Evolutionary conservation across 2,329 filamentous ascomycete species (phyloP), one percentile per base, ranked within the genome.

Genomic region (Aspergillus floridensis): DNA sequence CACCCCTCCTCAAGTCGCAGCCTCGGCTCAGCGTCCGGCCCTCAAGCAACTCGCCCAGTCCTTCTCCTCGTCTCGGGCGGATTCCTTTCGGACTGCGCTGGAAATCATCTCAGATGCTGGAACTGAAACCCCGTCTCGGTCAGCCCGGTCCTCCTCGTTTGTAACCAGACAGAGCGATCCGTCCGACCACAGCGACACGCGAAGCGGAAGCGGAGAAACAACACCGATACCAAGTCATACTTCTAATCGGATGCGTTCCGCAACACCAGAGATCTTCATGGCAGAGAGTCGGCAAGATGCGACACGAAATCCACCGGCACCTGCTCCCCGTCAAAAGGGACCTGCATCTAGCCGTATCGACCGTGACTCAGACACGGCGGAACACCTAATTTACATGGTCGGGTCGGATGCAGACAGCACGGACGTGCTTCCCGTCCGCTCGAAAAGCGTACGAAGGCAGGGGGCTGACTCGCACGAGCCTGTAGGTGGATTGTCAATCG

Each of bases 21-120:
- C 72, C n/a, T 65, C 65, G 5, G 56, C 29, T 5, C 64, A 68
- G 58, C 72, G 69, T 57, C 66, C 82, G 19, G 71, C 74, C 19
- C 68, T 80, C 49, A 75, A 74, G 62, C 82, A 86, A 63, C 81
- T 83, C 22, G 84, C 83, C 32, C 84, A 83, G 62, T 74, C 80
- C 10, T 87, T 80, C 2, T 74, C 81, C 6, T 81, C 80, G 1
- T 87, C 85, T n/a, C 82, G 82, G 44, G 82, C 86, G 22, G 87
- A 88, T 56, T 92, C 89, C 1, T 92, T 91, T 69, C 86, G 79
- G 65, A 92, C 90, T 2, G 89, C 89, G 4, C 81, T 79, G 44
- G 89, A 92, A 73, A 83, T 84, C 49, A 82, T 84, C 1, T 81
- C 81, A 1, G 88, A 88, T 21, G 85, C 86, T 31, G 87, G 89